phyloP scores from a whole-genome alignment of 139 green algal species.

The Haematococcus lacustris region DNA sequence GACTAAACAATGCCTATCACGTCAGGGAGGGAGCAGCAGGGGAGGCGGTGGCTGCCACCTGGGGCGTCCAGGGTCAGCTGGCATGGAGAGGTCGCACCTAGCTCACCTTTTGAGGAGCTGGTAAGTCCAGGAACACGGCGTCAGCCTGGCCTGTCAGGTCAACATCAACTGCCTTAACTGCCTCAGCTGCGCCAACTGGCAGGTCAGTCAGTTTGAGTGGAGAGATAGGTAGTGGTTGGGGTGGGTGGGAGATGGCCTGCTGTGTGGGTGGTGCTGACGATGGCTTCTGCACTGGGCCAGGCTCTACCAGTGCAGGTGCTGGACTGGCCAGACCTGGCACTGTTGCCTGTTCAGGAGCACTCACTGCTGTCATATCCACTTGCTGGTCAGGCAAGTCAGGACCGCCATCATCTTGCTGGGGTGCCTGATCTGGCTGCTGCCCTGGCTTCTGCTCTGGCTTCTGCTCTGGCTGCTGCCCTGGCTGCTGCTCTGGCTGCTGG shows the following conservation, averaged over 20 bases:
- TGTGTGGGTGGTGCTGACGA: no score
- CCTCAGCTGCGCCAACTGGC: neutral
- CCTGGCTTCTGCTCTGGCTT: neutral
- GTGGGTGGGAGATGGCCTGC: no score
- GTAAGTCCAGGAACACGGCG: conserved; percentile 93
- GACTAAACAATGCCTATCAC: neutral
- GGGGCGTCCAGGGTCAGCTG: neutral
- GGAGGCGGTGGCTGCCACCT: neutral
- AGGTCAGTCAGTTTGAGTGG: no score
- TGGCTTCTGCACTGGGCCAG: neutral
- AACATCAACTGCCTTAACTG: neutral
- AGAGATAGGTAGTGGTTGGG: no score
- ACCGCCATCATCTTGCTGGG: neutral
- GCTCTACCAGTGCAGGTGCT: neutral
- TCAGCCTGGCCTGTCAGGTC: conserved; percentile 43
- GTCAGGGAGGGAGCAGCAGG: neutral
- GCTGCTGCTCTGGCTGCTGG: neutral
- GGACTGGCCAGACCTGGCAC: neutral
- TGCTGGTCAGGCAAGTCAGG: neutral
- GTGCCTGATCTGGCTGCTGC: neutral
- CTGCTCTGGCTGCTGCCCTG: neutral
- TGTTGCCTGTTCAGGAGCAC: neutral
- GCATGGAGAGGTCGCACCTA: neutral
- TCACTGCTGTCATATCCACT: neutral
- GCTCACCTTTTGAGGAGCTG: conserved; percentile 73